phyloP scores from a whole-genome alignment of 495 filamentous ascomycete genomes.

The Pseudomonodictys pantanalensis region DNA sequence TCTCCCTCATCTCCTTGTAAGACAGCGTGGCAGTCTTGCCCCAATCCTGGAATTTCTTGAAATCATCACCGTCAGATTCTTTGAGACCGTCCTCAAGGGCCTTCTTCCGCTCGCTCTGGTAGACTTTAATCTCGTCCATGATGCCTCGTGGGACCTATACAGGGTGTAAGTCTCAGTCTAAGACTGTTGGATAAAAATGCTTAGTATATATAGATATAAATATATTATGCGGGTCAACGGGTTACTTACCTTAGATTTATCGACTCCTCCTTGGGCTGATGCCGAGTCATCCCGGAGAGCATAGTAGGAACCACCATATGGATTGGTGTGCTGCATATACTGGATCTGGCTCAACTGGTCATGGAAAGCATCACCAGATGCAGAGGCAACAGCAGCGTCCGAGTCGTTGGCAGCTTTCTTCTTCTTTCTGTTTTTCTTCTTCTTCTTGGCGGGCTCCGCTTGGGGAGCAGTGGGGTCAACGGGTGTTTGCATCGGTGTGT shows the following conservation, averaged over 20 bases:
- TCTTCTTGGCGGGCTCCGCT: conserved; percentile 1
- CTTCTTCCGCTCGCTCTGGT: too few relatives aligned
- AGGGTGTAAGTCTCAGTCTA: too few relatives aligned
- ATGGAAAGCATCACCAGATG: neutral
- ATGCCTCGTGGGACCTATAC: too few relatives aligned
- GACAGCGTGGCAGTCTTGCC: too few relatives aligned
- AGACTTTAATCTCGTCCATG: too few relatives aligned
- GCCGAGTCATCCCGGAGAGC: neutral
- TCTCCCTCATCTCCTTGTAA: too few relatives aligned
- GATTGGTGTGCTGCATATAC: neutral
- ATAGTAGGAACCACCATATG: neutral
- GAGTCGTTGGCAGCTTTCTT: conserved; percentile 3
- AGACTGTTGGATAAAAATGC: too few relatives aligned
- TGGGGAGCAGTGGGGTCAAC: neutral
- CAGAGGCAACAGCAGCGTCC: neutral
- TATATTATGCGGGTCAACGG: too few relatives aligned
- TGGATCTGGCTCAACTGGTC: conserved; percentile 3
- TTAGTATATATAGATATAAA: too few relatives aligned
- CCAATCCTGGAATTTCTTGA: too few relatives aligned
- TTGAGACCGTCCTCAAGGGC: too few relatives aligned
- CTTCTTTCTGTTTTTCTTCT: conserved; percentile 16
- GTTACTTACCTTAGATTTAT: neutral
- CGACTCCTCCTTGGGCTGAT: neutral
- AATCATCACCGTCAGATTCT: too few relatives aligned
- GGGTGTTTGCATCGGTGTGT: conserved; percentile 11